A percentile compares a stretch with the other conserved stretches of the same genome.
phyloP scores from a whole-genome alignment of 75 land plant genomes.

The Selaginella moellendorffii region DNA sequence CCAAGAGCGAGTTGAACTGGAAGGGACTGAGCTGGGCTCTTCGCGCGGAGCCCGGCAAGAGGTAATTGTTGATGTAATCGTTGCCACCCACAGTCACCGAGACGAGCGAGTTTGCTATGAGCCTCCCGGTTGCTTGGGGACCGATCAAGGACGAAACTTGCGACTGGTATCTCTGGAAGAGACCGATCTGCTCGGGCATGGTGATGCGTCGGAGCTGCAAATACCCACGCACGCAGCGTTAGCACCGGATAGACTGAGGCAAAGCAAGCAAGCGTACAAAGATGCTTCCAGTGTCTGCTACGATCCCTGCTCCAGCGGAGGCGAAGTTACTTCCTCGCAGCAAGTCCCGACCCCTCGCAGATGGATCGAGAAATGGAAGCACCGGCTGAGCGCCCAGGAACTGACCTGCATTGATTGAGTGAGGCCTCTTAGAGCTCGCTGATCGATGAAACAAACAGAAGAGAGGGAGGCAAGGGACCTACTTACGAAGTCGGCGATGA shows the following conservation, averaged over 20 bases:
- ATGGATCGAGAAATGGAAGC: slow-evolving; percentile 14
- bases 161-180: background rate
- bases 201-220: background rate
- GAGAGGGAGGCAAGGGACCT: background rate
- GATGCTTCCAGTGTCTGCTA: slow-evolving; percentile 21
- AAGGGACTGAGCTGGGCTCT: background rate
- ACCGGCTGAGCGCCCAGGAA: slow-evolving; percentile 13
- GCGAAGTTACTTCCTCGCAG: slow-evolving; percentile 42
- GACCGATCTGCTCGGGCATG: background rate
- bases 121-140: background rate
- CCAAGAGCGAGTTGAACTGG: background rate
- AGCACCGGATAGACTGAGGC: too few species aligned
- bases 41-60: background rate
- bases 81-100: background rate
- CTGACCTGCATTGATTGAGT: slow-evolving; percentile 21
- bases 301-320: slow-evolving; percentile 53
- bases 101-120: background rate
- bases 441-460: too few species aligned
- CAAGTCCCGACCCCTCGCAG: background rate
- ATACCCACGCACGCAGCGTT: too few species aligned
- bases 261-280: slow-evolving; percentile 14
- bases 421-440: too few species aligned
- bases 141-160: background rate
- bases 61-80: background rate
- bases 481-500: slow-evolving; percentile 24